phyloP scores from a whole-genome alignment of 2,329 filamentous ascomycete species.

The Ophiostoma sp. region DNA sequence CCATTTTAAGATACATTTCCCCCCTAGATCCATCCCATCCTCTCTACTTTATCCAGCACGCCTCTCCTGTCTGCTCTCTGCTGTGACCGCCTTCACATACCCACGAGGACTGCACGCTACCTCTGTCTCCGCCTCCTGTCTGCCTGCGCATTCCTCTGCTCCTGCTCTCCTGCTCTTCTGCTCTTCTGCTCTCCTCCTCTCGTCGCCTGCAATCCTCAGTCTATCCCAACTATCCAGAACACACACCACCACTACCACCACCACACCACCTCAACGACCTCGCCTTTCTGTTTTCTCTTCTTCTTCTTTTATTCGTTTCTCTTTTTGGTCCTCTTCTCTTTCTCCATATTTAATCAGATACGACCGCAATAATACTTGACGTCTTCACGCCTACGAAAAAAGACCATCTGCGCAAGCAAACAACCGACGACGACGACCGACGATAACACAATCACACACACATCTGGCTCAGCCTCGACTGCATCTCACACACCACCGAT shows the following conservation, averaged over 20 bases:
- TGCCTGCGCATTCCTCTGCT: slow-evolving; percentile 2
- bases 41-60: slow-evolving; percentile 8
- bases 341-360: slow-evolving; percentile 12
- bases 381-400: neutral
- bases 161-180: neutral
- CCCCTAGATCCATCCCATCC: slow-evolving; percentile 7
- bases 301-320: neutral
- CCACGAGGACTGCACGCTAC: neutral
- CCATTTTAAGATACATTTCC: slow-evolving; percentile 6
- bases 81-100: neutral
- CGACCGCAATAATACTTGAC: slow-evolving; percentile 6
- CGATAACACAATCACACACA: neutral
- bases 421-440: neutral
- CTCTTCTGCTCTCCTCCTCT: neutral
- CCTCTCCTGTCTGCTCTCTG: neutral
- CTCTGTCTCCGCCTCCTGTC: neutral
- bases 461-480: neutral
- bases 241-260: neutral
- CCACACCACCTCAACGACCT: neutral
- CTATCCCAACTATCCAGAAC: neutral
- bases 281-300: slow-evolving; percentile 6
- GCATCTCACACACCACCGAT: neutral
- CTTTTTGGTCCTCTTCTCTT: neutral
- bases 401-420: slow-evolving; percentile 8
- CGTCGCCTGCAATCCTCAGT: neutral